Base-by-base conservation (phyloP, 2,329 filamentous ascomycete genomes). In the Talaromyces verruculosus region DNA sequence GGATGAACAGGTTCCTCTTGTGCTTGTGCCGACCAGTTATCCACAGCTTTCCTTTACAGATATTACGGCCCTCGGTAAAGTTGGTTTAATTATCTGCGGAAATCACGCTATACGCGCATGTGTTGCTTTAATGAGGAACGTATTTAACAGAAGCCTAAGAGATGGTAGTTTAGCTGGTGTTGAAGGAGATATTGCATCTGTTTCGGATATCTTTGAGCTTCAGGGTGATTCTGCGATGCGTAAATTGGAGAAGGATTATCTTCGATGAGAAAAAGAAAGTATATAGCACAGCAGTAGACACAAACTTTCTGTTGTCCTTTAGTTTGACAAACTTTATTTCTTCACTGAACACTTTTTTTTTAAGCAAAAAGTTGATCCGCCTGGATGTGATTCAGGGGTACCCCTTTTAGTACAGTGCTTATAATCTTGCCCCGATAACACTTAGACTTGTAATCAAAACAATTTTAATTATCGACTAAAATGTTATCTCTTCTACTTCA, bases 161-260 rank as follows among this genome's bases (percentile, higher is more conserved):
- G 39, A 41, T 41, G 17, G 17, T 41, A 17, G 39, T 17, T 41
- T 41, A 17, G 39, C 39, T 41, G 39, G 39, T 41, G 39, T 41
- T 41, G 39, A 41, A 41, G n/a, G 28, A n/a, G 47, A 28, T 53
- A 53, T 53, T 53, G 47, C 47, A 53, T 53, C 47, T n/a, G 47
- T 53, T 53, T 53, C 47, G 28, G 47, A 53, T 19, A 30, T 53
- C 19, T 53, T 53, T n/a, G 47, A 53, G 19, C 19, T 53, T 22
- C 47, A 53, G 47, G 47, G 47, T 15, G 47, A 53, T 53, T 25
- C 47, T 53, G 47, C 47, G 28, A 25, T 53, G 47, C 47, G 47
- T 28, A 30, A 13, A 53, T 7, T 53, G 19, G 47, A 53, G 47
- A 53, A 53, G 47, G 47, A 53, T 25, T 53, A 53, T 53, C 47